Conservation (phyloP, 2,329 filamentous ascomycete genomes). For the Colletotrichum coccodes region DNA sequence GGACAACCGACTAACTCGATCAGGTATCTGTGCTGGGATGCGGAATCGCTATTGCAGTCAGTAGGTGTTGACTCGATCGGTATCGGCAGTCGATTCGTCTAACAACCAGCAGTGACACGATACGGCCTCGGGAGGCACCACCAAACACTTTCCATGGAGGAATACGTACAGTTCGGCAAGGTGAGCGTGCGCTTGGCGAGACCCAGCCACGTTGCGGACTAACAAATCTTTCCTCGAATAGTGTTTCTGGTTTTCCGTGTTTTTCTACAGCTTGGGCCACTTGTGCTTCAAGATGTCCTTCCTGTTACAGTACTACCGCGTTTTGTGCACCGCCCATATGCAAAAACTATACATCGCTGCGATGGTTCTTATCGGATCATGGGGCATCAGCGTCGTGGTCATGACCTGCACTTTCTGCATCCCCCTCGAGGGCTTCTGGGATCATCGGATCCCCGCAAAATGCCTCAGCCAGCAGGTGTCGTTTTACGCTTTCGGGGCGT, state of each 20-base stretch:
- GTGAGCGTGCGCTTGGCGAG: too few relatives aligned
- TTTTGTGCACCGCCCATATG: constrained; percentile 40
- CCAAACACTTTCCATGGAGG: background rate
- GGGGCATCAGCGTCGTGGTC: constrained; percentile 40
- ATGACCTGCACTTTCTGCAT: constrained; percentile 37
- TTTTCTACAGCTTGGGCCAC: constrained; percentile 43
- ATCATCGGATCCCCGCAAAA: constrained; percentile 31
- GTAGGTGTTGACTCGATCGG: background rate
- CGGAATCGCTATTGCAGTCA: constrained; percentile 8
- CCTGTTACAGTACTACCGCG: constrained; percentile 48
- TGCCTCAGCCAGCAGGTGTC: constrained; percentile 35
- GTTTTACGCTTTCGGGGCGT: constrained; percentile 37
- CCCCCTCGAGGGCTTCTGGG: constrained; percentile 41
- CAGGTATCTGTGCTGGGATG: constrained; percentile 21
- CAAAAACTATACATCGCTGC: constrained; percentile 38
- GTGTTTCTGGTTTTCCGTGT: constrained; percentile 42
- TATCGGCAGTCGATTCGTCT: background rate
- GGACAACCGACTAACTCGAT: background rate
- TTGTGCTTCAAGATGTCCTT: constrained; percentile 46
- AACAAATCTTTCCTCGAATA: constrained; percentile 18
- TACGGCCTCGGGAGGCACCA: constrained; percentile 36
- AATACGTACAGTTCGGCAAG: constrained; percentile 8
- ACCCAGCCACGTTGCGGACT: background rate
- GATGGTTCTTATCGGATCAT: constrained; percentile 38
- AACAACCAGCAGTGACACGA: constrained; percentile 12